Evolutionary conservation across 805 yeast species (phyloP).

Genomic region (Phaffomyces thermotolerans): DNA sequence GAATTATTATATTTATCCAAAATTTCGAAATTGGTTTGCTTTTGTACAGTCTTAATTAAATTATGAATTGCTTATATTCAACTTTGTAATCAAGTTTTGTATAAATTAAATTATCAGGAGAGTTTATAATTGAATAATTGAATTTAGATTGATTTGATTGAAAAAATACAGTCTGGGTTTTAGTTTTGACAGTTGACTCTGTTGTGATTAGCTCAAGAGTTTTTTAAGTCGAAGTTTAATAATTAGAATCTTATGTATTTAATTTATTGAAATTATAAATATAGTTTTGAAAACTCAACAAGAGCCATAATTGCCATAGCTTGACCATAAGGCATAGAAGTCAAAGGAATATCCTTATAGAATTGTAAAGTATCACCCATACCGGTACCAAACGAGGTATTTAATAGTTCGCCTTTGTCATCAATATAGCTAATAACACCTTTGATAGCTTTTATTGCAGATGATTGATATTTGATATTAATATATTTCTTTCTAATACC

Average conservation of each 20-base stretch:
- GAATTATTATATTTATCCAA: background rate
- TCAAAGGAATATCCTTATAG: slow-evolving; percentile 10
- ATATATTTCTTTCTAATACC: slow-evolving; percentile 7
- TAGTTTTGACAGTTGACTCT: no score
- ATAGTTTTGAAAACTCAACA: slow-evolving; percentile 10
- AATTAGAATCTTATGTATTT: no score
- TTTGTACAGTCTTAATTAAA: background rate
- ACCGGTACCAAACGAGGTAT: slow-evolving; percentile 11
- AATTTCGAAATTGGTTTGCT: background rate
- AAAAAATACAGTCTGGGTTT: no score
- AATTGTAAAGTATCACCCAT: slow-evolving; percentile 11
- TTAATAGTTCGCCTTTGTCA: slow-evolving; percentile 8
- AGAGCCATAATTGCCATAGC: slow-evolving; percentile 13
- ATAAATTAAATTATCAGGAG: no score
- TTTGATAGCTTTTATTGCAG: slow-evolving; percentile 10
- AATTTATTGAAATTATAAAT: background rate
- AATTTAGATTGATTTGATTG: no score
- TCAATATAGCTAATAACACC: slow-evolving; percentile 10
- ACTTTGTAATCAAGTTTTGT: no score
- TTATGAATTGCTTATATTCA: background rate
- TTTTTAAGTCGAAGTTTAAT: background rate
- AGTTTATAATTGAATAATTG: no score
- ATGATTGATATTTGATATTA: slow-evolving; percentile 5
- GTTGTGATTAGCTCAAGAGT: no score
- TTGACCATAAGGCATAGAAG: slow-evolving; percentile 13